Evolutionary conservation across 2,329 filamentous ascomycete genomes (phyloP).

Genomic region (Akanthomyces muscarius): DNA sequence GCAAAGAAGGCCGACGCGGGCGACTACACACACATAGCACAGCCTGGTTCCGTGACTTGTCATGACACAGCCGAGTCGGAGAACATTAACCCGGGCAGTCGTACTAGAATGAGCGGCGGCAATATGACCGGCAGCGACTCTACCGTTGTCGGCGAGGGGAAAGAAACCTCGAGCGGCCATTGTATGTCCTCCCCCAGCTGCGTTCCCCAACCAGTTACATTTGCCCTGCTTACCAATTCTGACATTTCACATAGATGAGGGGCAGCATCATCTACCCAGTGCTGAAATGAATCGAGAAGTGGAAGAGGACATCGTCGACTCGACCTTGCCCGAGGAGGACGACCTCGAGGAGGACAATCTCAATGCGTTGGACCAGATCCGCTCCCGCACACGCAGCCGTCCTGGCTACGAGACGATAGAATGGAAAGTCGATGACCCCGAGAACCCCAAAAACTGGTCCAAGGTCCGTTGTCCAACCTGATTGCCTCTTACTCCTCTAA

Average conservation of each 20-base stretch:
- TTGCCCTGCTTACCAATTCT: not conserved
- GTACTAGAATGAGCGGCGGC: no score
- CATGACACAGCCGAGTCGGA: not conserved
- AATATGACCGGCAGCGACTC: not conserved
- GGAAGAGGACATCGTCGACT: not conserved
- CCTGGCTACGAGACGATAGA: slow-evolving; percentile 36
- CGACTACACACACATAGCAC: not conserved
- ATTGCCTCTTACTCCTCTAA: not conserved
- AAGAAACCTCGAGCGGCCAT: not conserved
- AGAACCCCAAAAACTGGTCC: slow-evolving; percentile 53
- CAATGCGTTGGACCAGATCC: slow-evolving; percentile 32
- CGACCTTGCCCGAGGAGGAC: slow-evolving; percentile 23
- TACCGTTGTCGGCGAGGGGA: not conserved
- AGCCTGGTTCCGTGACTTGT: not conserved
- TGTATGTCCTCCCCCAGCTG: not conserved
- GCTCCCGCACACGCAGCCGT: slow-evolving; percentile 31
- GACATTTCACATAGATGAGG: not conserved
- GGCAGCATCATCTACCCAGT: not conserved
- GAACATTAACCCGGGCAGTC: not conserved
- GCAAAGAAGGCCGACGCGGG: not conserved
- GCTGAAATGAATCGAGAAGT: not conserved
- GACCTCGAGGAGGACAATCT: slow-evolving; percentile 37
- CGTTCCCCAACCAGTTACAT: no score
- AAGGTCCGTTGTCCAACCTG: slow-evolving; percentile 26
- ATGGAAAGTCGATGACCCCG: slow-evolving; percentile 45